phyloP scores from a whole-genome alignment of 2,329 filamentous ascomycete genomes.

The Claviceps arundinis region DNA sequence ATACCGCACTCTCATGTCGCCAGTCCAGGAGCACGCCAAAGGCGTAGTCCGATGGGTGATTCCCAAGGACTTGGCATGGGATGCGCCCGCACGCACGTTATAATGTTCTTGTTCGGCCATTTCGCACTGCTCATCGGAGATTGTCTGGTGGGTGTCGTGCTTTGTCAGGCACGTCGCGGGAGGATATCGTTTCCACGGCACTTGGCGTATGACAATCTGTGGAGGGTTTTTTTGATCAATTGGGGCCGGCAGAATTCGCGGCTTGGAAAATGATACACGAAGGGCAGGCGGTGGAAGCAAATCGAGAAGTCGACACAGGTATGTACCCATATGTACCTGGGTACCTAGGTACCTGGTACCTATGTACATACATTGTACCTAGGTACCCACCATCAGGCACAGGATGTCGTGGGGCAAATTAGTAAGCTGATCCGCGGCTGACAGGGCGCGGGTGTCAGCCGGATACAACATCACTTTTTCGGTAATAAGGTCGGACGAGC shows the following conservation, averaged over 20 bases:
- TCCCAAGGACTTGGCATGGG: slow-evolving; percentile 23
- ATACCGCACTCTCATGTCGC: slow-evolving; percentile 26
- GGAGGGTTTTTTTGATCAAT: background rate
- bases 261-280: background rate
- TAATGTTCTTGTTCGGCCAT: slow-evolving; percentile 20
- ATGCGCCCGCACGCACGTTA: slow-evolving; percentile 17
- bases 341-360: no score
- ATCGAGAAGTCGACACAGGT: background rate
- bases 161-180: background rate
- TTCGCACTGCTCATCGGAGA: background rate
- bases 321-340: no score
- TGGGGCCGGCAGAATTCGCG: background rate
- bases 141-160: background rate
- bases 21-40: slow-evolving; percentile 23
- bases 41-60: slow-evolving; percentile 28
- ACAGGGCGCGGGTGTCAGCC: no score
- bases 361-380: no score
- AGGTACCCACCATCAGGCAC: no score
- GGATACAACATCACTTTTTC: no score
- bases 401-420: no score
- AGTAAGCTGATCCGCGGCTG: no score
- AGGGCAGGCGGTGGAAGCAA: background rate
- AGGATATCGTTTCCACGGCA: no score
- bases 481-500: no score
- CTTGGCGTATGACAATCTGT: no score